phyloP scores from a whole-genome alignment of 371 early-diverging fungal species.

The Dichotomocladium elegans region DNA sequence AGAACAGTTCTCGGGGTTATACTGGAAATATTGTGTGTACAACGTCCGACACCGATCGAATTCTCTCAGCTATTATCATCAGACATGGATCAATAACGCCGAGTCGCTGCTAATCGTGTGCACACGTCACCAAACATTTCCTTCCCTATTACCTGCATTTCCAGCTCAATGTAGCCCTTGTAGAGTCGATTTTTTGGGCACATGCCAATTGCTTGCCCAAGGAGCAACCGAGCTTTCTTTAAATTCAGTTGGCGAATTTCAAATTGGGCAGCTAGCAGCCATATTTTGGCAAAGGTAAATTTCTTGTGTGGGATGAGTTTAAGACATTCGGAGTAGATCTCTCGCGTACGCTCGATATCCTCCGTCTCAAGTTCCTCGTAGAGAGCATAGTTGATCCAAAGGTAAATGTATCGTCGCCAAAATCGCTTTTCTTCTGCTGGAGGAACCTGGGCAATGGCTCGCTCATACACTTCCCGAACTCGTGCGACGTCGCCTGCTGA shows the following conservation, averaged over 20 bases:
- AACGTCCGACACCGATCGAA: slow-evolving; percentile 91
- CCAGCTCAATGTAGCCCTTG: slow-evolving; percentile 95
- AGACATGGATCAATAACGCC: too few relatives aligned
- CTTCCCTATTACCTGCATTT: slow-evolving; percentile 58
- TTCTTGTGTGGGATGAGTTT: slow-evolving; percentile 87
- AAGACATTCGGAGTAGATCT: slow-evolving; percentile 84
- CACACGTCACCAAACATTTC: neutral
- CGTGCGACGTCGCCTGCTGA: slow-evolving; percentile 67
- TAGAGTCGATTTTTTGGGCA: slow-evolving; percentile 83
- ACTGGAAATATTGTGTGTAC: slow-evolving; percentile 86
- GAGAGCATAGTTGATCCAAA: slow-evolving; percentile 97
- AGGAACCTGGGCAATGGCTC: slow-evolving; percentile 90
- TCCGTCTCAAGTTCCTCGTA: slow-evolving; percentile 89
- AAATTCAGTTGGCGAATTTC: slow-evolving; percentile 82
- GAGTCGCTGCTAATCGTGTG: too few relatives aligned
- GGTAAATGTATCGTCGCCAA: slow-evolving; percentile 95
- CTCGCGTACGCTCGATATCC: slow-evolving; percentile 78
- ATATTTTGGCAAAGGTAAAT: slow-evolving; percentile 96
- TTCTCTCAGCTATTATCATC: slow-evolving; percentile 81
- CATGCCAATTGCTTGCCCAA: slow-evolving; percentile 85
- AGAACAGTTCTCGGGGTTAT: slow-evolving; percentile 78
- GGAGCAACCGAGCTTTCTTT: slow-evolving; percentile 69
- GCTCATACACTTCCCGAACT: slow-evolving; percentile 92
- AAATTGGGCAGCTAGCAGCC: slow-evolving; percentile 91
- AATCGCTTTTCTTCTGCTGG: slow-evolving; percentile 84